A percentile compares a stretch with the other conserved stretches of the same genome.
Evolutionary conservation across 768 basidiomycete species (phyloP).

Genomic region (Lactarius indigo): DNA sequence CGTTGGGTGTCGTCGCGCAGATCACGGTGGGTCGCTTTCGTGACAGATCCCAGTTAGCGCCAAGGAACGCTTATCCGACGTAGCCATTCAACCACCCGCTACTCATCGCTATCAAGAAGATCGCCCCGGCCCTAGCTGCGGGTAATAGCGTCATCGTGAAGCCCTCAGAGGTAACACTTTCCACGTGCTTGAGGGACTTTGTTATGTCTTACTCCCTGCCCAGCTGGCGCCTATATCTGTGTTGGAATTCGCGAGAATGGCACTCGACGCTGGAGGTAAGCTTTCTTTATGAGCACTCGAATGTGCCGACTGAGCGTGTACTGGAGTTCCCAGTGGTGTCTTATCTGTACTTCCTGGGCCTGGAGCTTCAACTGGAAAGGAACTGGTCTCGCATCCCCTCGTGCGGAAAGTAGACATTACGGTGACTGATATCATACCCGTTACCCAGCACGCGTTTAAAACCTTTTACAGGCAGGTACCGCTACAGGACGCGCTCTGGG

Average conservation of each 20-base stretch:
- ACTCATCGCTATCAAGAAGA: slow-evolving; percentile 87
- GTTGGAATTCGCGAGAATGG: slow-evolving; percentile 69
- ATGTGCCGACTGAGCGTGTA: background rate
- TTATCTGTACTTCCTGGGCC: slow-evolving; percentile 72
- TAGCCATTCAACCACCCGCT: slow-evolving; percentile 89
- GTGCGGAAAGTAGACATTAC: slow-evolving; percentile 84
- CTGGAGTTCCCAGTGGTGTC: slow-evolving; percentile 70
- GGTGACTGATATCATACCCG: slow-evolving; percentile 38
- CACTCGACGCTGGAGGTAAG: slow-evolving; percentile 62
- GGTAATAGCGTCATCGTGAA: slow-evolving; percentile 84
- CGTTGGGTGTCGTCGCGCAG: slow-evolving; percentile 86
- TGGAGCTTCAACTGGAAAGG: slow-evolving; percentile 59
- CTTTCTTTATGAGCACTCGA: background rate
- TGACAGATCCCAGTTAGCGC: background rate
- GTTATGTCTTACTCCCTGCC: background rate
- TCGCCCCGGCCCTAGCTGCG: slow-evolving; percentile 79
- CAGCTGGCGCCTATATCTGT: slow-evolving; percentile 78
- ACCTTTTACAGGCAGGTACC: slow-evolving; percentile 60
- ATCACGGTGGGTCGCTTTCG: slow-evolving; percentile 55
- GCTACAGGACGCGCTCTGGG: slow-evolving; percentile 73
- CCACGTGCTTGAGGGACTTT: background rate
- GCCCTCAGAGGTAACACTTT: slow-evolving; percentile 59
- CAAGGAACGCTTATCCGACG: background rate
- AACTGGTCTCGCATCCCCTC: slow-evolving; percentile 59
- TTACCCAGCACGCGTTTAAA: background rate